Base-by-base conservation (phyloP, 441 rosid species). In the Populus trichocarpa region DNA sequence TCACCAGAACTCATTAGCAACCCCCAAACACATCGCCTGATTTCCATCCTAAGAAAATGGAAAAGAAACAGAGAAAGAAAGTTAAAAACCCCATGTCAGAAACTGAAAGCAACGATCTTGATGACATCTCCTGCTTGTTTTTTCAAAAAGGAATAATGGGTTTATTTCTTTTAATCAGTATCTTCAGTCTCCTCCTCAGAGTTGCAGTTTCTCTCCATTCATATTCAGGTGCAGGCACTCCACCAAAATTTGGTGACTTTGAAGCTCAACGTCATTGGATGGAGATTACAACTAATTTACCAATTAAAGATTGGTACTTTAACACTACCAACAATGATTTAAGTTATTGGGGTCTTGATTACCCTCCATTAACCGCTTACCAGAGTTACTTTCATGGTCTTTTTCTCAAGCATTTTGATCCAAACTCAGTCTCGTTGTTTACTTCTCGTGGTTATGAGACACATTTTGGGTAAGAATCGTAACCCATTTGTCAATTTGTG, bases 231-330 rank as follows among this genome's bases (percentile, higher is more conserved):
- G 97, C 97, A 66, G 89, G 89, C 69, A 84, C 33, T 28, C 93
- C 97, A 3, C 98, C 99, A 0, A 94, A 89, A 79, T 94, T 87
- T 67, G 98, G 99, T 6, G 99, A 96, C 78, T 96, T 88, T 81
- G 97, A 94, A 82, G 99, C 98, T 13, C 99, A 94, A 69, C 83
- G 97, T 81, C 99, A 94, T 83, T 94, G 99, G 98, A 94, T 96
- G 99, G 97, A 94, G 90, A 90, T 94, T 71, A 94, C 99, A 26
- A 71, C 84, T 6, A 91, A 94, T 87, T 91, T 92, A 61, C 93
- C 94, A 0, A 76, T 69, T 6, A 80, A 72, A 74, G 89, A 91
- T 4, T 94, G 99, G 98, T 92, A 94, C 80, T 82, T 78, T 50
- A 94, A 92, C 72, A 82, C 90, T 83, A 91, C 91, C 30, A 28